Evolutionary conservation across 495 filamentous ascomycete species (phyloP).

Genomic region (Glonium stellatum): DNA sequence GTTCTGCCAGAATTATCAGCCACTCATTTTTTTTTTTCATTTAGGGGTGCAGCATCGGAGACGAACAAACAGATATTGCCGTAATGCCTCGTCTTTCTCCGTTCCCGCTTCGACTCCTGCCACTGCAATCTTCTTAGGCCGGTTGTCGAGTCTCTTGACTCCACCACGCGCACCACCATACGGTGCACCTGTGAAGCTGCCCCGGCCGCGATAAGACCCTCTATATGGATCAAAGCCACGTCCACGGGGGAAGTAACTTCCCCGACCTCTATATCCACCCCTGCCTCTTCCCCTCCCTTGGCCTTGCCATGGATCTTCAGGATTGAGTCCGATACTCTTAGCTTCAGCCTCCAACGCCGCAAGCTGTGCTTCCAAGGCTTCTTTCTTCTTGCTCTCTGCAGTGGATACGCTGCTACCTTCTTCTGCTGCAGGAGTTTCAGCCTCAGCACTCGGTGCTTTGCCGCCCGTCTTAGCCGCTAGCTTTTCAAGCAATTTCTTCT

Average conservation of each 20-base stretch:
- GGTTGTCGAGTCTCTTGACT: slow-evolving; percentile 77
- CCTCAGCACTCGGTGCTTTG: slow-evolving; percentile 8
- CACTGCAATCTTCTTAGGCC: slow-evolving; percentile 70
- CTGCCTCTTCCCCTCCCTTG: slow-evolving; percentile 24
- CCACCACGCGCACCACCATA: slow-evolving; percentile 40
- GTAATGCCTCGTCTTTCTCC: slow-evolving; percentile 73
- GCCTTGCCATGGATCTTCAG: slow-evolving; percentile 31
- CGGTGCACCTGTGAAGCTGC: slow-evolving; percentile 37
- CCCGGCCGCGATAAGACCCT: slow-evolving; percentile 29
- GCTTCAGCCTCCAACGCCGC: slow-evolving; percentile 82
- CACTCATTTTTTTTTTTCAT: not conserved
- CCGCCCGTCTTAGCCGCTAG: slow-evolving; percentile 44
- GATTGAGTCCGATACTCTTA: slow-evolving; percentile 66
- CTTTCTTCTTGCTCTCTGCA: slow-evolving; percentile 37
- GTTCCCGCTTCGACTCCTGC: slow-evolving; percentile 61
- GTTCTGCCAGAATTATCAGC: slow-evolving; percentile 46
- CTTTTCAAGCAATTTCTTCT: slow-evolving; percentile 58
- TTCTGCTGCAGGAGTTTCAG: slow-evolving; percentile 15
- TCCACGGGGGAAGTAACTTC: slow-evolving; percentile 40
- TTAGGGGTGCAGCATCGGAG: not conserved
- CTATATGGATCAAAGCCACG: slow-evolving; percentile 34
- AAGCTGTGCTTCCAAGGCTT: slow-evolving; percentile 68
- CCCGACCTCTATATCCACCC: slow-evolving; percentile 42
- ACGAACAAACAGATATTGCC: slow-evolving; percentile 81
- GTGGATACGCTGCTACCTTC: slow-evolving; percentile 33